Evolutionary conservation across 176 grass and related monocot genomes (phyloP).

Genomic region (Phyllostachys edulis): DNA sequence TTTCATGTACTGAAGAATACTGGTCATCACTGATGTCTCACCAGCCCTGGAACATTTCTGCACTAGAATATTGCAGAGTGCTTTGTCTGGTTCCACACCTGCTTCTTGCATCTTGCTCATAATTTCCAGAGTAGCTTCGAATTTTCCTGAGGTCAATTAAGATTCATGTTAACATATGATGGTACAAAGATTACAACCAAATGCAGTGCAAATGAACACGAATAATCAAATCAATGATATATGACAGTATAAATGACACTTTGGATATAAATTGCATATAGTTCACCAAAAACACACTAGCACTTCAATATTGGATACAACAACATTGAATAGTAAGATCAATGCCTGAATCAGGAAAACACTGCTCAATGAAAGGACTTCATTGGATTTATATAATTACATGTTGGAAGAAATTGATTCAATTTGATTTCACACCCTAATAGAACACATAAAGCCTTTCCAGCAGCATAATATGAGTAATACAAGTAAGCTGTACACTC

Average conservation of each 20-base stretch:
- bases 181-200: not conserved
- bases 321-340: not conserved
- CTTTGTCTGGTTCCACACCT: slow-evolving; percentile 63
- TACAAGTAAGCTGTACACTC: not conserved
- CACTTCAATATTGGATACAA: not conserved
- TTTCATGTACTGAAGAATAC: slow-evolving; percentile 74
- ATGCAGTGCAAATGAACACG: slow-evolving; percentile 1
- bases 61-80: slow-evolving; percentile 72
- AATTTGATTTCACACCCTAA: not conserved
- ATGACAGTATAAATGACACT: not conserved
- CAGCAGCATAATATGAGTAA: not conserved
- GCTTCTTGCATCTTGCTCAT: slow-evolving; percentile 72
- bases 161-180: slow-evolving; percentile 24
- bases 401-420: not conserved
- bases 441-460: not conserved
- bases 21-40: slow-evolving; percentile 50
- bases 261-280: not conserved
- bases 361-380: not conserved
- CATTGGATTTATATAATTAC: not conserved
- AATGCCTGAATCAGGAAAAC: not conserved
- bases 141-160: slow-evolving; percentile 49
- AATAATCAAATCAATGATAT: slow-evolving; percentile 8
- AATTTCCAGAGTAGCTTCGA: slow-evolving; percentile 59
- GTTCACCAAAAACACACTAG: not conserved
- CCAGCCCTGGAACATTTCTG: slow-evolving; percentile 69